A percentile compares a stretch with the other conserved stretches of the same genome.
These are phyloP conservation scores for Ophiocordyceps camponoti-floridani DNA, from an alignment of 2,329 filamentous ascomycete genomes.

Conservation along the genomic window DNA sequence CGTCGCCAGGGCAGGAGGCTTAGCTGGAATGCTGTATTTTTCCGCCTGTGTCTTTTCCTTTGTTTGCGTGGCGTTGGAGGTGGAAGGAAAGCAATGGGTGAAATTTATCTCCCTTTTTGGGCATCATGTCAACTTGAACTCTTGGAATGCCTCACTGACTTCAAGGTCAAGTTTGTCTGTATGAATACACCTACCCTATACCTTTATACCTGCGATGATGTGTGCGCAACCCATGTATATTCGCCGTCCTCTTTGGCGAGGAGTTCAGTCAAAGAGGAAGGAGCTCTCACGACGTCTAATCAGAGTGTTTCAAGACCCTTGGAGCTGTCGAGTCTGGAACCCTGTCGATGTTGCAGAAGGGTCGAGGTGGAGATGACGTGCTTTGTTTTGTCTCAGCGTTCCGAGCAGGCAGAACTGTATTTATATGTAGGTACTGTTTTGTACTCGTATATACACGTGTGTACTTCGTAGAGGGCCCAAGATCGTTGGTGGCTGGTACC, in stretches of 20 bases:
- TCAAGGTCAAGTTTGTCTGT: too few species aligned
- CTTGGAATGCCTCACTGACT: background rate
- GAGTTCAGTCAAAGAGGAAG: too few species aligned
- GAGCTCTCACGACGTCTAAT: too few species aligned
- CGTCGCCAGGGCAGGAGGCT: background rate
- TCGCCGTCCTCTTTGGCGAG: too few species aligned
- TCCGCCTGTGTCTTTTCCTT: background rate
- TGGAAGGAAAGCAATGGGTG: background rate
- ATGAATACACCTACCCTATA: too few species aligned
- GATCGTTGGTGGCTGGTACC: too few species aligned
- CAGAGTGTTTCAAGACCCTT: background rate
- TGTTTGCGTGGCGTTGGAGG: slow-evolving; percentile 1
- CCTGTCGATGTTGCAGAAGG: background rate
- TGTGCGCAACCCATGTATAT: too few species aligned
- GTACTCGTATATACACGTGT: background rate
- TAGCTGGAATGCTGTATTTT: background rate
- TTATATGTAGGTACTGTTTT: too few species aligned
- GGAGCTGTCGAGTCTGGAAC: background rate
- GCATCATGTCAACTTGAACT: background rate
- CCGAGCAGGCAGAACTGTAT: background rate
- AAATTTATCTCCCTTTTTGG: background rate
- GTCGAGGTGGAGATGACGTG: background rate
- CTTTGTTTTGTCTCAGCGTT: background rate
- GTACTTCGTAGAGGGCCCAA: too few species aligned
- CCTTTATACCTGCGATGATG: too few species aligned